phyloP scores from a whole-genome alignment of 1,284 basidiomycete genomes.

The Ustilago xerochloae region DNA sequence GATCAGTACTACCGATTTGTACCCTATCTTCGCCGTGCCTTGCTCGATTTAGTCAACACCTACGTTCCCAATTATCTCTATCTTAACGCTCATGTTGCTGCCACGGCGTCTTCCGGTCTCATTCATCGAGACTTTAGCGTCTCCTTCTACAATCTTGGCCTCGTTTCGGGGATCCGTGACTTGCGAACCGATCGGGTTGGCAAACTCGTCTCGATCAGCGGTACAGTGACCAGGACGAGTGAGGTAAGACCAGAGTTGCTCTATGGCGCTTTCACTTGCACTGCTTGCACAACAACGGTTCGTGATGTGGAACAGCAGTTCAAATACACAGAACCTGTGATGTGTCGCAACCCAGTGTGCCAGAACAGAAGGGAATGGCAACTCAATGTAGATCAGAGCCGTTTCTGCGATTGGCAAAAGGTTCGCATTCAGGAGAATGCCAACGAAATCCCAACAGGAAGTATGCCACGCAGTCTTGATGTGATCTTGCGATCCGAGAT shows the following conservation, averaged over 20 bases:
- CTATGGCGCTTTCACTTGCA: conserved; percentile 92
- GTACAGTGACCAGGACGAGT: conserved; percentile 87
- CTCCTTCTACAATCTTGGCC: conserved; percentile 93
- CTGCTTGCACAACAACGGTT: conserved; percentile 85
- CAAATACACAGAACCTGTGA: conserved; percentile 97
- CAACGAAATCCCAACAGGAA: conserved; percentile 97
- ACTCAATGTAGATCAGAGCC: conserved; percentile 93
- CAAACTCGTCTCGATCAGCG: conserved; percentile 61
- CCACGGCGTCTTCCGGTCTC: conserved; percentile 78
- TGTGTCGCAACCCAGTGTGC: conserved; percentile 93
- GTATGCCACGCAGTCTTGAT: conserved; percentile 80
- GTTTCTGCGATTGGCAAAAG: conserved; percentile 99
- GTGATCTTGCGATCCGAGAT: conserved; percentile 94
- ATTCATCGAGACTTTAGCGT: conserved; percentile 92
- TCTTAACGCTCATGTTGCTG: conserved; percentile 75
- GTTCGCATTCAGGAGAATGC: conserved; percentile 99
- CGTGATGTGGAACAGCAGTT: conserved; percentile 98
- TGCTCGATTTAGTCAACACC: conserved; percentile 87
- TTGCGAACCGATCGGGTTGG: conserved; percentile 71
- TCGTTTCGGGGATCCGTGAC: conserved; percentile 95
- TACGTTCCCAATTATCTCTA: conserved; percentile 93
- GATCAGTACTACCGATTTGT: conserved; percentile 89
- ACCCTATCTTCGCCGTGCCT: conserved; percentile 88
- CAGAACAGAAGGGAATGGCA: conserved; percentile 91
- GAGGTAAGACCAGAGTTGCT: conserved; percentile 96